Evolutionary conservation across 2,329 filamentous ascomycete genomes (phyloP).

Genomic region (Hymenoscyphus occultus): DNA sequence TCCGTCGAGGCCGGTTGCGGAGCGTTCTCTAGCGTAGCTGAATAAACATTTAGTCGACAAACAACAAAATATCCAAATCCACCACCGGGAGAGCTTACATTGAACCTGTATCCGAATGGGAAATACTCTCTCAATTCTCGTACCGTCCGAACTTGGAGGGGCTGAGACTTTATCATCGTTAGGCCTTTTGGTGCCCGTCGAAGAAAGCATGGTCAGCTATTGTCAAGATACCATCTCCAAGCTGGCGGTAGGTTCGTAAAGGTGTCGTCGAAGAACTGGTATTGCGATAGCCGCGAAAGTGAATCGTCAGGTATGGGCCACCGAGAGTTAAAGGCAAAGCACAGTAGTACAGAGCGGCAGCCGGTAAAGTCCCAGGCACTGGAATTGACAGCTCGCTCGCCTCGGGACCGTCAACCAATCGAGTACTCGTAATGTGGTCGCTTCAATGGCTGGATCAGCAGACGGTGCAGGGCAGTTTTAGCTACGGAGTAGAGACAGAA

Average conservation of each 20-base stretch:
- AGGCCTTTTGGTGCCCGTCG: not conserved
- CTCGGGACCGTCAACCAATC: no score
- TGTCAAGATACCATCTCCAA: not conserved
- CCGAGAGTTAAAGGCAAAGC: no score
- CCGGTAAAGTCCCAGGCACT: no score
- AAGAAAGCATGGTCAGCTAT: not conserved
- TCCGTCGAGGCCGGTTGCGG: not conserved
- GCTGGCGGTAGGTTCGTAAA: not conserved
- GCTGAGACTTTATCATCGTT: not conserved
- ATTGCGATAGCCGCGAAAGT: not conserved
- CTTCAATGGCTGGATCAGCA: no score
- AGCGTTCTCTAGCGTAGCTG: not conserved
- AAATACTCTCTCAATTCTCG: constrained; percentile 16
- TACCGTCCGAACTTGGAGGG: not conserved
- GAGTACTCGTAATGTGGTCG: no score
- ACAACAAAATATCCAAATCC: not conserved
- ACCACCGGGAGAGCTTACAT: not conserved
- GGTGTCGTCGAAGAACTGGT: not conserved
- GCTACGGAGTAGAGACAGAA: no score
- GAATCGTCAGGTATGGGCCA: not conserved
- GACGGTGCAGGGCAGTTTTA: no score
- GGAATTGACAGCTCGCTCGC: no score
- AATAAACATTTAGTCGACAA: not conserved
- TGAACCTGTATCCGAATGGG: constrained; percentile 13
- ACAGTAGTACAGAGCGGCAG: no score